Evolutionary conservation across 805 yeast genomes (phyloP).

Genomic region (Candida golubevii): DNA sequence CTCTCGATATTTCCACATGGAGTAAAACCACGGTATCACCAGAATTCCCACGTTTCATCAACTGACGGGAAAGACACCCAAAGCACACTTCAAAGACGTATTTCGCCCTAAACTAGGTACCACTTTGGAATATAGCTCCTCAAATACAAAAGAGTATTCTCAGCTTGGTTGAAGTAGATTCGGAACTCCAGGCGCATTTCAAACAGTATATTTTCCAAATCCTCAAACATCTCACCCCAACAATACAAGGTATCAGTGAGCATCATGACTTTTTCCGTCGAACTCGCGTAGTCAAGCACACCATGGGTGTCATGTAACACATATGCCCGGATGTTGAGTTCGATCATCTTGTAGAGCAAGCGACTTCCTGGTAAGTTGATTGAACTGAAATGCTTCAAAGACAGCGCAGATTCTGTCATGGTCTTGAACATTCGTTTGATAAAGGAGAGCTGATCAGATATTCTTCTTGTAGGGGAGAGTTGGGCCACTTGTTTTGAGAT

Average conservation of each 20-base stretch:
- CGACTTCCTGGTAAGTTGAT: conserved; percentile 1
- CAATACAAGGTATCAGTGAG: neutral
- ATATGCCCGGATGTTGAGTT: neutral
- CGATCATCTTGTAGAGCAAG: conserved; percentile 2
- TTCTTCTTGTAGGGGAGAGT: neutral
- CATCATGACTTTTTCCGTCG: neutral
- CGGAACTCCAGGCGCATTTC: neutral
- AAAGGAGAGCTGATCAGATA: neutral
- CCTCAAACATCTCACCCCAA: neutral
- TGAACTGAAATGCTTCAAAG: neutral
- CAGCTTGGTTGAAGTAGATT: conserved; percentile 1
- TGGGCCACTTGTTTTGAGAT: neutral
- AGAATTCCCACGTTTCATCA: no score
- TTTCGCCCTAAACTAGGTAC: no score
- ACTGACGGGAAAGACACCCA: no score
- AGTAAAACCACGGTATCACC: no score
- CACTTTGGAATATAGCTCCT: neutral
- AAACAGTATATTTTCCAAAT: neutral
- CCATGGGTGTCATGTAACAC: neutral
- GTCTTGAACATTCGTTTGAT: neutral
- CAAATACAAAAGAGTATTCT: neutral
- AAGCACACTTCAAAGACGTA: no score
- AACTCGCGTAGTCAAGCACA: neutral
- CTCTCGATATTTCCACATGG: no score
- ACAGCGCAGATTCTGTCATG: neutral